Evolutionary conservation across 768 basidiomycete genomes (phyloP).

Genomic region (Leccinum imitatum): DNA sequence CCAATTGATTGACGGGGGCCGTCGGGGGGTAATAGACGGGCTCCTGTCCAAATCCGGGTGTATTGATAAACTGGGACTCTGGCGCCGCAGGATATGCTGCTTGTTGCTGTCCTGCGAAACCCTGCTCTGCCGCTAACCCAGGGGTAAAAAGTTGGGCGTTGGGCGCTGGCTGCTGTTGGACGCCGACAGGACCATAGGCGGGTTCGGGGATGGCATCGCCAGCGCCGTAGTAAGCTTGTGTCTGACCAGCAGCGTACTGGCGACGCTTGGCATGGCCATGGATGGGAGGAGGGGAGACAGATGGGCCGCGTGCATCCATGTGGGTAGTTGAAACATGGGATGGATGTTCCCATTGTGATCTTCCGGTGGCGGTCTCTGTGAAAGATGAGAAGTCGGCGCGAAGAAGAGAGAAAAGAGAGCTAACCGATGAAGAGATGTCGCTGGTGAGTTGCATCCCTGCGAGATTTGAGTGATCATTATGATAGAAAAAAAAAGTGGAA

Average conservation of each 20-base stretch:
- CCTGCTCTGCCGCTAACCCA: slow-evolving; percentile 69
- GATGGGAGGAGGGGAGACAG: slow-evolving; percentile 44
- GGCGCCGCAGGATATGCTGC: slow-evolving; percentile 52
- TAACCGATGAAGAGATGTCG: slow-evolving; percentile 88
- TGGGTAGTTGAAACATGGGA: slow-evolving; percentile 38
- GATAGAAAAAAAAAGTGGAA: neutral
- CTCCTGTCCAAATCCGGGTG: slow-evolving; percentile 45
- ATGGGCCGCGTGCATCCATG: slow-evolving; percentile 40
- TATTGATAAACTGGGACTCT: slow-evolving; percentile 45
- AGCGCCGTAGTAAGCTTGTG: no score
- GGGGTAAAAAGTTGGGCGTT: slow-evolving; percentile 75
- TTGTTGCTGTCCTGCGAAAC: slow-evolving; percentile 63
- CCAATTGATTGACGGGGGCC: slow-evolving; percentile 56
- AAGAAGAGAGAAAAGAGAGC: slow-evolving; percentile 29
- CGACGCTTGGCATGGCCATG: slow-evolving; percentile 34
- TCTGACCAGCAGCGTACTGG: no score
- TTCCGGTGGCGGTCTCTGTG: slow-evolving; percentile 79
- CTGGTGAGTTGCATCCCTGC: slow-evolving; percentile 77
- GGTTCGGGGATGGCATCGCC: no score
- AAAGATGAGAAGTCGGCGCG: slow-evolving; percentile 14
- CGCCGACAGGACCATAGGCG: slow-evolving; percentile 33
- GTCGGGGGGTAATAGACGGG: slow-evolving; percentile 39
- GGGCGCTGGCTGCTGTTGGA: slow-evolving; percentile 39
- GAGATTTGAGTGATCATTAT: neutral
- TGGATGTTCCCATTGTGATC: slow-evolving; percentile 89